Evolutionary conservation across 768 basidiomycete species (phyloP).

Genomic region (Rhodotorula diobovata): DNA sequence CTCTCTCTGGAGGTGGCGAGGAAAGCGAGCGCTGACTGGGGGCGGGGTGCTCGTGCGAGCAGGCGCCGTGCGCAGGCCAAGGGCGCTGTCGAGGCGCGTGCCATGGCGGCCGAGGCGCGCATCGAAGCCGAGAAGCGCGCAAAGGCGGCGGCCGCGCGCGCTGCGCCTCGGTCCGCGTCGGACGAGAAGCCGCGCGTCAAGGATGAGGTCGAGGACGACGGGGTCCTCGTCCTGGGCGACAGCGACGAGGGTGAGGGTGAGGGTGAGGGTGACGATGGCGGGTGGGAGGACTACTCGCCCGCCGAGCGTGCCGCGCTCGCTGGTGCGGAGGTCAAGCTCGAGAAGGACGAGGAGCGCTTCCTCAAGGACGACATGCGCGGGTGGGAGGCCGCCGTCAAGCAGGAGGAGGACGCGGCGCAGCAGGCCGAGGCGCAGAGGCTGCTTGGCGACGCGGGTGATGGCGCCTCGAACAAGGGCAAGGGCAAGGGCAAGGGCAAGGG

Average conservation of each 20-base stretch:
- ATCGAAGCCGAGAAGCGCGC: conserved; percentile 7
- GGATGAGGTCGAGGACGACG: not conserved
- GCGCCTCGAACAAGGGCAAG: not conserved
- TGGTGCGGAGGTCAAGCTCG: not conserved
- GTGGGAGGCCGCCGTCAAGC: not conserved
- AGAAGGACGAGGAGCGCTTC: not conserved
- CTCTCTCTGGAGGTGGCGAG: not conserved
- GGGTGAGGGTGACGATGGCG: not conserved
- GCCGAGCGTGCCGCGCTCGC: conserved; percentile 11
- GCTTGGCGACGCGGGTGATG: too few relatives aligned
- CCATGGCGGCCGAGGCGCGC: conserved; percentile 11
- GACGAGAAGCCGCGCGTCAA: not conserved
- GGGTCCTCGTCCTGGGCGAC: not conserved
- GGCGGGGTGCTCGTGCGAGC: not conserved
- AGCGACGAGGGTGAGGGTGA: not conserved
- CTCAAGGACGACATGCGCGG: not conserved
- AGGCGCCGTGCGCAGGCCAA: conserved; percentile 18
- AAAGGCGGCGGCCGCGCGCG: conserved; percentile 8
- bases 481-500: not conserved
- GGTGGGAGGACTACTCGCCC: not conserved
- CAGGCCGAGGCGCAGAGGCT: too few relatives aligned
- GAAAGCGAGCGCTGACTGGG: not conserved
- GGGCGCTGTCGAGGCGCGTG: conserved; percentile 10
- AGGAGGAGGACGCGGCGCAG: not conserved
- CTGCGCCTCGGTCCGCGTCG: not conserved